Evolutionary conservation across 441 rosid species (phyloP).

Genomic region (Gossypium davidsonii): DNA sequence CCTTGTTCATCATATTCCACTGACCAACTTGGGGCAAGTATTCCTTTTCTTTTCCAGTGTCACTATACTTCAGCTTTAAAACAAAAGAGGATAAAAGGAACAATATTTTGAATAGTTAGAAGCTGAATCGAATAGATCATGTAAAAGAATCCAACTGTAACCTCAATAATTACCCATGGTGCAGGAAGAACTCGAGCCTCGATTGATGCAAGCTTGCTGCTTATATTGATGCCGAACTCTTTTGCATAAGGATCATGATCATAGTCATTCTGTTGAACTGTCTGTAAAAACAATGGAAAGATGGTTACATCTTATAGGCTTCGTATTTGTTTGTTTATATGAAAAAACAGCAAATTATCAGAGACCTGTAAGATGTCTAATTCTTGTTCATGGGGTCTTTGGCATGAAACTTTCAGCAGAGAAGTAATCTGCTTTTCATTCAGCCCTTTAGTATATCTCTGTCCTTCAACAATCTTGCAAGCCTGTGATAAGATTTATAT

Average conservation of each 20-base stretch:
- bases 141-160: not conserved
- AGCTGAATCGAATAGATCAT: not conserved
- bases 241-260: conserved; percentile 30
- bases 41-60: conserved; percentile 33
- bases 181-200: conserved; percentile 48
- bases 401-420: conserved; percentile 40
- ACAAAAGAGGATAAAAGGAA: not conserved
- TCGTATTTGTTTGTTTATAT: not conserved
- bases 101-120: not conserved
- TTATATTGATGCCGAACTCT: conserved; percentile 37
- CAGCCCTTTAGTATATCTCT: conserved; percentile 42
- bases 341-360: not conserved
- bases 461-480: conserved; percentile 48
- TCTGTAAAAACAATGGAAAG: conserved; percentile 16
- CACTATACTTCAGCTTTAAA: conserved; percentile 35
- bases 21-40: conserved; percentile 38
- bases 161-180: conserved; percentile 29
- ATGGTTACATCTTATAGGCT: not conserved
- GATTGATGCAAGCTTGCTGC: conserved; percentile 26
- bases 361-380: conserved; percentile 34
- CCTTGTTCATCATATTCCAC: conserved; percentile 51
- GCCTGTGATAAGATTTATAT: conserved; percentile 23
- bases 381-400: conserved; percentile 41
- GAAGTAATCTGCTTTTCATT: conserved; percentile 48
- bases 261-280: conserved; percentile 27